Evolutionary conservation across 2,329 filamentous ascomycete genomes (phyloP), one percentile per base, ranked within the genome.

Genomic region (Ophiostoma tasmaniense): DNA sequence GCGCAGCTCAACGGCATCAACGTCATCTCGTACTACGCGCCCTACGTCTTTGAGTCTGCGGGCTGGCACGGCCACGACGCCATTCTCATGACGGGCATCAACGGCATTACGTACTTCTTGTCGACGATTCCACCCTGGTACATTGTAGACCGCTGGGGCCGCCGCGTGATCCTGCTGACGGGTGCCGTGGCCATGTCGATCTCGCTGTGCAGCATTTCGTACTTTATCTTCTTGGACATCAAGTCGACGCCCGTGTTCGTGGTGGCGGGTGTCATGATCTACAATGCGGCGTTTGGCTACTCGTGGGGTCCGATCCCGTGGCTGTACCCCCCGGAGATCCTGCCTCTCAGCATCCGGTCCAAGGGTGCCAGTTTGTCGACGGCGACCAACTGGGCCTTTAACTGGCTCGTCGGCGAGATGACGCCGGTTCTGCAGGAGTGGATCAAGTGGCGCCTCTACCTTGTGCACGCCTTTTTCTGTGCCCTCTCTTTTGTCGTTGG

Each of bases 1-100:
- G 95, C 95, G 35, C 95, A 99, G 80, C 87, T 99, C 68, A 98
- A 98, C 81, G 95, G 95, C 73, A 99, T 99, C 82, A 99, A 99
- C 80, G 95, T 99, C 77, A 99, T 99, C 72, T 98, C 94, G 1
- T 99, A 98, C 83, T 99, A 99, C 77, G 95, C 95, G 0, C 95
- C 95, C 0, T 88, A 96, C 69, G 94, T 98, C 20, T 98, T 99
- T 75, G 93, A 97, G 79, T 93, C 93, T 70, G 95, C 95, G 50
- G 94, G 95, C n/a, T 98, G 94, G 95, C 81, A 87, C 68, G 95
- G 94, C 35, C 92, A 94, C 73, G 85, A 92, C 70, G 95, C 95
- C 5, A 91, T 98, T 72, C 85, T 98, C 71, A 98, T 98, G 95
- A 97, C 95, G 7, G 95, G 95, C 69, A 92, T 98, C 78, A 99